A percentile compares a stretch with the other conserved stretches of the same genome.
Conservation (phyloP, 2,329 filamentous ascomycete species). For the Cadophora malorum region DNA sequence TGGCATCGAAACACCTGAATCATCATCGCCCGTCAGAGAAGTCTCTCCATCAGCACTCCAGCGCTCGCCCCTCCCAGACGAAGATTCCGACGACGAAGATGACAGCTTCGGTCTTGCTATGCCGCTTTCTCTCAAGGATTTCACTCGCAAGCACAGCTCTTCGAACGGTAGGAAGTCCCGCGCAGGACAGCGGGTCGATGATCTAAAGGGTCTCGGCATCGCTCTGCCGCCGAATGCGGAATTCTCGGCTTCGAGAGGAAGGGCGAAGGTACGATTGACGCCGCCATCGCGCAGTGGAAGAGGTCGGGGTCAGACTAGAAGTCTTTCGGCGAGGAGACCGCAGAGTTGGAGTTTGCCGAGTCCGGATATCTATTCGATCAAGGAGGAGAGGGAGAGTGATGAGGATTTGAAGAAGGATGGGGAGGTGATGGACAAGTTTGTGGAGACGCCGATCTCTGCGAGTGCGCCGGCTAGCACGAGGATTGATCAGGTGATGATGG, state of each 20-base stretch:
- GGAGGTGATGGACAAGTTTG: constrained; percentile 3
- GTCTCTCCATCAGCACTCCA: constrained; percentile 43
- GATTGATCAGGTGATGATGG: constrained; percentile 29
- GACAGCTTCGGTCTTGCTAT: constrained; percentile 39
- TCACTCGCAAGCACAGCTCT: constrained; percentile 32
- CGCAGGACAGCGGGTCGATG: constrained; percentile 26
- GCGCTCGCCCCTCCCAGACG: constrained; percentile 29
- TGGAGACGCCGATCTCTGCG: constrained; percentile 22
- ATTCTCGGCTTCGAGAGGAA: constrained; percentile 35
- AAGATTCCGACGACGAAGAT: constrained; percentile 34
- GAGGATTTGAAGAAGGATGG: constrained; percentile 28
- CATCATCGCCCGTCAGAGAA: constrained; percentile 38
- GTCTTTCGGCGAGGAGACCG: constrained; percentile 36
- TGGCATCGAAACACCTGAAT: constrained; percentile 43
- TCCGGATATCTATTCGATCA: constrained; percentile 43
- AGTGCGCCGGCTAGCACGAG: constrained; percentile 33
- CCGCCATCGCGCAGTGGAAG: constrained; percentile 26
- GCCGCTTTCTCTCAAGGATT: constrained; percentile 42
- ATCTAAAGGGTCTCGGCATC: constrained; percentile 40
- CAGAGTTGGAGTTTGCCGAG: constrained; percentile 44
- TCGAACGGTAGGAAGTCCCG: constrained; percentile 34
- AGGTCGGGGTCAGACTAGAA: constrained; percentile 40
- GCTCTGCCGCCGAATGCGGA: constrained; percentile 28
- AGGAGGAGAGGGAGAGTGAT: constrained; percentile 41
- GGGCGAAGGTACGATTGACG: constrained; percentile 36